Percentiles rank a stretch among this genome's conserved stretches.
These are phyloP conservation scores for Phytophthora hybrid DNA, from an alignment of 352 stramenopile genomes.

Conservation along the genomic window DNA sequence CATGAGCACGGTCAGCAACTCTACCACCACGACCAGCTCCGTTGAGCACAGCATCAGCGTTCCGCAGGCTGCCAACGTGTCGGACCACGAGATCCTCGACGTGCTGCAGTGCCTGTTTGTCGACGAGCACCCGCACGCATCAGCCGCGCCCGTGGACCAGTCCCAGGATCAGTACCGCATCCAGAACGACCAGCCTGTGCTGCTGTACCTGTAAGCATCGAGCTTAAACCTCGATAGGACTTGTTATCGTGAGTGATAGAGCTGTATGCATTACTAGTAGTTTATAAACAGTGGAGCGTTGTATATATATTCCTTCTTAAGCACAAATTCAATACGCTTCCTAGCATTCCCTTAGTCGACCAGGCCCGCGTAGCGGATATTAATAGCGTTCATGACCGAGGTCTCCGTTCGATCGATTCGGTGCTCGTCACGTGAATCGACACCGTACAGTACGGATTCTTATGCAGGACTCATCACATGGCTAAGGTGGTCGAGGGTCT, in stretches of 20 bases:
- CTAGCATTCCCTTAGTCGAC: neutral
- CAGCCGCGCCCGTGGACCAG: conserved; percentile 19
- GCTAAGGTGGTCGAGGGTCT: conserved; percentile 19
- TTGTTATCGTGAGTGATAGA: conserved; percentile 49
- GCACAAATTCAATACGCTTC: conserved; percentile 22
- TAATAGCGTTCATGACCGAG: too few relatives aligned
- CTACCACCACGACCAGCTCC: neutral
- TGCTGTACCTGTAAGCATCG: conserved; percentile 45
- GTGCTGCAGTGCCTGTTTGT: conserved; percentile 55
- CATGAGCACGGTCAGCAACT: conserved; percentile 8
- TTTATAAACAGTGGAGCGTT: conserved; percentile 50
- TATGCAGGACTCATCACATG: conserved; percentile 28
- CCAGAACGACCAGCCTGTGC: conserved; percentile 43
- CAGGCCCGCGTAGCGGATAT: neutral
- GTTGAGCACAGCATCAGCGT: conserved; percentile 27
- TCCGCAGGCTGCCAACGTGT: conserved; percentile 40
- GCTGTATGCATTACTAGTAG: conserved; percentile 38
- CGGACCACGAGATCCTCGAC: conserved; percentile 55
- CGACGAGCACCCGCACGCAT: conserved; percentile 36
- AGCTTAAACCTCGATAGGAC: conserved; percentile 15
- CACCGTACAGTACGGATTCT: neutral
- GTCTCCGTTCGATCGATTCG: neutral
- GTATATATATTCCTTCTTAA: conserved; percentile 44
- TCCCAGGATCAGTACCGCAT: conserved; percentile 38
- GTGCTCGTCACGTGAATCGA: neutral